Evolutionary conservation across 169 alveolate species (phyloP).

Genomic region (Plasmodium coatneyi): DNA sequence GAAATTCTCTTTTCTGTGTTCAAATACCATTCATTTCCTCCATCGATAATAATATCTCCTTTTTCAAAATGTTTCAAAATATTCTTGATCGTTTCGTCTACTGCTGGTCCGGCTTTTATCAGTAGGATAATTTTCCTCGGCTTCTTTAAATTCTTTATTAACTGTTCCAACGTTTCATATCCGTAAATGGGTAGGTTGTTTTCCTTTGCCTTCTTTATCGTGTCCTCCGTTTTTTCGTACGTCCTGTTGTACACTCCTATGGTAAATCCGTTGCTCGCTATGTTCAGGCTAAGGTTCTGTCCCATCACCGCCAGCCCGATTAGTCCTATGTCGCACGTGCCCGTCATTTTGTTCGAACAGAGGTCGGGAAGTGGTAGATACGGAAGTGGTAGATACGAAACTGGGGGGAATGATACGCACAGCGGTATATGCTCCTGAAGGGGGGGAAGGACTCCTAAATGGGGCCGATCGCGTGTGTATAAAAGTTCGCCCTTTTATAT

Average conservation of each 20-base stretch:
- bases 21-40: conserved; percentile 90
- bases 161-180: conserved; percentile 75
- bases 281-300: conserved; percentile 83
- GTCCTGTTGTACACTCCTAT: conserved; percentile 86
- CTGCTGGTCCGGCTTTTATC: conserved; percentile 85
- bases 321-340: conserved; percentile 84
- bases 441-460: background rate
- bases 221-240: conserved; percentile 58
- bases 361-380: background rate
- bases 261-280: conserved; percentile 83
- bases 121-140: conserved; percentile 86
- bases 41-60: conserved; percentile 87
- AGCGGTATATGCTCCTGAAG: background rate
- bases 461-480: background rate
- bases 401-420: background rate
- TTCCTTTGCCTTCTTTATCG: conserved; percentile 78
- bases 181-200: conserved; percentile 66
- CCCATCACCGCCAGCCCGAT: conserved; percentile 91
- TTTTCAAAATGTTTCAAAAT: conserved; percentile 74
- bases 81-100: conserved; percentile 76
- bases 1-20: conserved; percentile 84
- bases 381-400: background rate
- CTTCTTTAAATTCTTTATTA: conserved; percentile 77
- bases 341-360: conserved; percentile 13
- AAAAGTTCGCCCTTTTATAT: background rate